Base-by-base conservation (phyloP, 331 rosid species). In the Malus hybrid region DNA sequence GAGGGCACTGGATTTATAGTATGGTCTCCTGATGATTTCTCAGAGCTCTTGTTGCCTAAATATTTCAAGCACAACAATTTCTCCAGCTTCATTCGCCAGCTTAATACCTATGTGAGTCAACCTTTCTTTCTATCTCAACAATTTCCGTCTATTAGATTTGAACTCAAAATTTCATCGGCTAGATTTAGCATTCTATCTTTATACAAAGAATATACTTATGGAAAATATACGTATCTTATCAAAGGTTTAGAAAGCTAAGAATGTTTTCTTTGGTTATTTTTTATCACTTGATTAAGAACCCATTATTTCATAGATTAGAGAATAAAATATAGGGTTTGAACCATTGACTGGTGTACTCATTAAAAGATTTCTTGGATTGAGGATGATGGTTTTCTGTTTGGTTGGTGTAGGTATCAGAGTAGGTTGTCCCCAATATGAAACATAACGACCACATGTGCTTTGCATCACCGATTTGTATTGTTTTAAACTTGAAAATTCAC, bases 21-120 rank as follows among this genome's bases (percentile, higher is more conserved):
- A 5, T 89, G 98, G 98, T 89, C 87, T 81, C 98, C 96, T 0
- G 92, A 87, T 13, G 96, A 90, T 12, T 93, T 93, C 76, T 89
- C 96, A 28, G 93, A 93, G 16, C 75, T 81, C 34, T 73, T 86
- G 73, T 78, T 93, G 88, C 98, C 98, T 0, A 93, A 83, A 66
- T 90, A 76, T 77, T 93, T 90, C 90, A 93, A 93, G 78, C 98
- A 93, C 84, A 93, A 85, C 55, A 93, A 93, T 46, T 93, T 90
- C 89, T 93, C 98, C 19, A 93, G 98, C 86, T 93, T 93, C 82
- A 85, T 90, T 80, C 96, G 98, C 66, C 98, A 93, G 78, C 86
- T 93, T 34, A 93, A 93, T 79, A 93, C 97, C 39, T 93, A 93
- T 73, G 98, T 93, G 73, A 83, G 97, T 82, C 2, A 6, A 7